These are phyloP conservation scores for Hypholoma fasciculare DNA, from an alignment of 768 basidiomycete species.

Conservation along the genomic window DNA sequence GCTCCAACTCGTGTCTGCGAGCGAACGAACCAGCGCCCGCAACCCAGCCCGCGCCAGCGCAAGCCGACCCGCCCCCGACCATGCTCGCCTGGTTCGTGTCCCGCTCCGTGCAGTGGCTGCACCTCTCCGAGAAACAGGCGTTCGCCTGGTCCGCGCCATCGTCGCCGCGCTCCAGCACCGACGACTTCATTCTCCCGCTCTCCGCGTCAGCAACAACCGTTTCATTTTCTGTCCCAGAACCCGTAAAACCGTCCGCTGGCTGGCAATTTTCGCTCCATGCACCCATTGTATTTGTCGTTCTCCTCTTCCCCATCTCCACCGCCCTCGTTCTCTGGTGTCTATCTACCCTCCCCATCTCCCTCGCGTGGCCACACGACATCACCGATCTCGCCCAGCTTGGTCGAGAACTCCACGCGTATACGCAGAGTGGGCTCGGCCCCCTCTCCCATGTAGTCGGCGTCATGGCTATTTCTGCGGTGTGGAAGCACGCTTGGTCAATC, in stretches of 20 bases:
- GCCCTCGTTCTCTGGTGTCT: constrained; percentile 68
- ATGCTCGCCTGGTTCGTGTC: constrained; percentile 55
- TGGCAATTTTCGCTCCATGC: constrained; percentile 32
- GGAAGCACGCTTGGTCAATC: constrained; percentile 98
- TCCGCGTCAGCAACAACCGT: constrained; percentile 33
- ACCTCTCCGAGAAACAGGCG: constrained; percentile 40
- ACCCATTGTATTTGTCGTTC: constrained; percentile 43
- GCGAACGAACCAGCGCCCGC: constrained; percentile 15
- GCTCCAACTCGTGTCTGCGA: constrained; percentile 48
- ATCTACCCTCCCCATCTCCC: constrained; percentile 78
- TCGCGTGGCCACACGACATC: constrained; percentile 75
- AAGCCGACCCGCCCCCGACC: constrained; percentile 28
- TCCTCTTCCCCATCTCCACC: constrained; percentile 67
- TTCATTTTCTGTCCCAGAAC: constrained; percentile 39
- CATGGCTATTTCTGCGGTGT: constrained; percentile 80
- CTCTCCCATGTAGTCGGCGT: constrained; percentile 80
- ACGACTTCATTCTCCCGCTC: constrained; percentile 33
- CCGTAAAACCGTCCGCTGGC: constrained; percentile 26
- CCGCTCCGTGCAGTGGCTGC: constrained; percentile 54
- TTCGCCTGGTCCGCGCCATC: constrained; percentile 47
- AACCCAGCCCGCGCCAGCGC: constrained; percentile 10
- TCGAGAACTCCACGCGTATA: constrained; percentile 74
- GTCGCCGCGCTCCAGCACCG: constrained; percentile 43
- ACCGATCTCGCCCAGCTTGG: constrained; percentile 76
- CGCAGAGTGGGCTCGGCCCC: constrained; percentile 64